Evolutionary conservation across 495 filamentous ascomycete species (phyloP), one percentile per base, ranked within the genome.

Genomic region (Parmelia sp.): DNA sequence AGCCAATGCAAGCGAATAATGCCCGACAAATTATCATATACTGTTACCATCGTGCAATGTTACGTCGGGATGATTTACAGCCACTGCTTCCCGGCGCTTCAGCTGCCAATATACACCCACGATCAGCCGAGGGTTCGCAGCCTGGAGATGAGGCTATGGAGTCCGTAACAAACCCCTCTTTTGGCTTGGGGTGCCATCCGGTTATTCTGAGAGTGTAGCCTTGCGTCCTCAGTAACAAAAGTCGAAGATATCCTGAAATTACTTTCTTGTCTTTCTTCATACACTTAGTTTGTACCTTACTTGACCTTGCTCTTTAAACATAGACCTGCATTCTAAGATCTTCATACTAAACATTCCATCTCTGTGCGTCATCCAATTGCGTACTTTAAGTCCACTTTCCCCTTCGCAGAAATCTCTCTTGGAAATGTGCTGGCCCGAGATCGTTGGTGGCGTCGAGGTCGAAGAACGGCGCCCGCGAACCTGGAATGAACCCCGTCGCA

Each of bases 391-490:
- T 33, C 17, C 29, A 55, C 14, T 33, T 7, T 33, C 51, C 21
- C 51, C 51, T 33, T 12, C 29, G 29, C 23, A 33, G 19, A 21
- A 19, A 33, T 2, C 8, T 9, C 17, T 14, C 25, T 7, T 55
- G 15, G 33, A 17, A 35, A 55, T 55, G 51, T 55, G 51, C 19
- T 55, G 51, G 51, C 51, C 51, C 51, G 29, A 55, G 51, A 15
- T 51, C 14, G 25, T 44, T 25, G 61, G 61, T 27, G 49, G 60
- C 25, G 23, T 71, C 60, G 69, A 69, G 27, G 58, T 71, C 23
- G 61, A 69, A 53, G 69, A 71, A 62, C 60, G 66, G 29, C 65
- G 65, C 31, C 68, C 68, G 14, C 63, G 58, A n/a, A 57, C 37
- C 53, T 53, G 55, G 42, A 68, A 64, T 33, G 69, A 71, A 51